A percentile compares a stretch with the other conserved stretches of the same genome.
phyloP scores from a whole-genome alignment of 2,329 filamentous ascomycete species.

The Helotiales sp. region DNA sequence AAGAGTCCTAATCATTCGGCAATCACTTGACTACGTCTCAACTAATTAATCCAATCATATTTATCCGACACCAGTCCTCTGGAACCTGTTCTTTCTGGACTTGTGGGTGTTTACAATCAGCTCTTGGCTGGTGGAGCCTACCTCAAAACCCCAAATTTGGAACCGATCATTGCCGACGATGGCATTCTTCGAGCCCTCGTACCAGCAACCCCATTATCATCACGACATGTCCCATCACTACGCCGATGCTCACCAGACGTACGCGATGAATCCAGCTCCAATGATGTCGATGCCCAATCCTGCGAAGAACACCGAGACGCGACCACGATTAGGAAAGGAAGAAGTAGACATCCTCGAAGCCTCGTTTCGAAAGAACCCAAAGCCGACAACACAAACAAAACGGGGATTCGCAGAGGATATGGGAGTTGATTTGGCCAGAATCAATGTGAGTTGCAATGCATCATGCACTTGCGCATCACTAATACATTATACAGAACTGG shows the following conservation, averaged over 20 bases:
- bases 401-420: conserved; percentile 61
- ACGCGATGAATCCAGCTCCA: conserved; percentile 35
- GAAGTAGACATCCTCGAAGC: conserved; percentile 60
- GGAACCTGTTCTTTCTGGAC: not conserved
- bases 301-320: conserved; percentile 33
- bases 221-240: conserved; percentile 26
- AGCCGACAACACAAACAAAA: conserved; percentile 62
- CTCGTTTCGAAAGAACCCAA: conserved; percentile 64
- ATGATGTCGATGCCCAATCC: conserved; percentile 27
- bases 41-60: conserved; percentile 6
- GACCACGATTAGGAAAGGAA: conserved; percentile 52
- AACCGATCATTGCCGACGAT: conserved; percentile 24
- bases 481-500: conserved; percentile 56
- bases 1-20: not conserved
- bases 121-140: conserved; percentile 12
- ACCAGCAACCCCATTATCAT: conserved; percentile 24
- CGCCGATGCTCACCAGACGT: conserved; percentile 19
- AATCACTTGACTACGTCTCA: not conserved
- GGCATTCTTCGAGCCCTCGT: conserved; percentile 30
- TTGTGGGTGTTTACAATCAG: conserved; percentile 3
- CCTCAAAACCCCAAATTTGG: conserved; percentile 7
- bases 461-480: conserved; percentile 24
- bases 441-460: conserved; percentile 58
- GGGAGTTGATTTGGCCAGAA: conserved; percentile 61
- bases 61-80: conserved; percentile 1